Evolutionary conservation across 2,329 filamentous ascomycete genomes (phyloP).

Genomic region (Lecanicillium sp.): DNA sequence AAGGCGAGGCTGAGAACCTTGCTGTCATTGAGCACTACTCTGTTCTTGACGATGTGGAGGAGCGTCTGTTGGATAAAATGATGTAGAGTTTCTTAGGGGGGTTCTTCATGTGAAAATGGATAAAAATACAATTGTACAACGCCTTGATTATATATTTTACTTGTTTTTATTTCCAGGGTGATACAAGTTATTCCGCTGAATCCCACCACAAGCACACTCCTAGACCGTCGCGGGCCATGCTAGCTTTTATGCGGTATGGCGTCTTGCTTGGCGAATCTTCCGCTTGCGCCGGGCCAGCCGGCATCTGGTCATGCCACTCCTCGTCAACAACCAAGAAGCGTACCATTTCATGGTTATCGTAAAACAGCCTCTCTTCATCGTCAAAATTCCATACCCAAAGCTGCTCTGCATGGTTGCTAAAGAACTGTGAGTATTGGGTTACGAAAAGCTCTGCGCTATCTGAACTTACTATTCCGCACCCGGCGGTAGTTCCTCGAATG

Average conservation of each 20-base stretch:
- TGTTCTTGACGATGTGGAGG: constrained; percentile 80
- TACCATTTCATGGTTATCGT: constrained; percentile 84
- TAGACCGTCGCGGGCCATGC: constrained; percentile 54
- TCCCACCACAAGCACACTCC: constrained; percentile 61
- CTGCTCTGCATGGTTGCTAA: constrained; percentile 63
- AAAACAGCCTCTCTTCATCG: constrained; percentile 61
- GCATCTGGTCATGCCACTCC: constrained; percentile 83
- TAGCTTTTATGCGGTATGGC: constrained; percentile 61
- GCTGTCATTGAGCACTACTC: constrained; percentile 92
- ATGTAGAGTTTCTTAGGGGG: constrained; percentile 16
- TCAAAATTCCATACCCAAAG: constrained; percentile 81
- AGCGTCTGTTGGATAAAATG: constrained; percentile 60
- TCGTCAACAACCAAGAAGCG: constrained; percentile 80
- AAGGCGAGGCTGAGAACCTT: constrained; percentile 87
- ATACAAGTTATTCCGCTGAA: constrained; percentile 19
- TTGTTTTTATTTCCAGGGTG: not conserved
- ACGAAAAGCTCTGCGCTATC: too few species aligned
- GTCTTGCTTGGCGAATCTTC: constrained; percentile 55
- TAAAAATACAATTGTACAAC: constrained; percentile 1
- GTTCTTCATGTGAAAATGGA: not conserved
- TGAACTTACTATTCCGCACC: constrained; percentile 63
- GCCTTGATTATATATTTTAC: not conserved
- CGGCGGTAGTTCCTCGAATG: constrained; percentile 62
- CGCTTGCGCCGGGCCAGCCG: constrained; percentile 55
- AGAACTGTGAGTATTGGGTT: constrained; percentile 21